These are phyloP conservation scores for Xylaria telfairii DNA, from an alignment of 495 filamentous ascomycete genomes.

Conservation along the genomic window DNA sequence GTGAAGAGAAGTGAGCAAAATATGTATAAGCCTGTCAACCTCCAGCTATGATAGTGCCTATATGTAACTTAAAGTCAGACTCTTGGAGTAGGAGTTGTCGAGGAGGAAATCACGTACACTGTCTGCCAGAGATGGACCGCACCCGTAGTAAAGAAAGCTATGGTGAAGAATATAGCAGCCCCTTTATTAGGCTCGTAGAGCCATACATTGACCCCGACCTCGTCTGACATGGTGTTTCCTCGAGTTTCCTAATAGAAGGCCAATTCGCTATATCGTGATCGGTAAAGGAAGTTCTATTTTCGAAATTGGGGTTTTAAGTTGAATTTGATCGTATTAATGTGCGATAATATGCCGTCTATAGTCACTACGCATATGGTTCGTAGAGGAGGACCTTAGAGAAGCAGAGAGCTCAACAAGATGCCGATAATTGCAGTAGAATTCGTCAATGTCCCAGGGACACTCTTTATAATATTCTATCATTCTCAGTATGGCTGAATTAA, in stretches of 20 bases:
- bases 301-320: neutral
- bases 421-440: neutral
- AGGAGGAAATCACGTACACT: conserved; percentile 51
- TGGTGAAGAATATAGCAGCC: conserved; percentile 69
- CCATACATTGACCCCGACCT: conserved; percentile 63
- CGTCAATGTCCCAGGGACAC: neutral
- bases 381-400: neutral
- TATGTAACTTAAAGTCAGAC: conserved; percentile 54
- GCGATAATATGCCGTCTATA: neutral
- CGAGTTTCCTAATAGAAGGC: too few relatives aligned
- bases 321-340: neutral
- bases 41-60: conserved; percentile 58
- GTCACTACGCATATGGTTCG: neutral
- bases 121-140: conserved; percentile 66
- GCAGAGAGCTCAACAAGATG: neutral
- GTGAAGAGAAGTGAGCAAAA: conserved; percentile 54
- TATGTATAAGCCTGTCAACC: conserved; percentile 45
- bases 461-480: conserved; percentile 21
- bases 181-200: conserved; percentile 79
- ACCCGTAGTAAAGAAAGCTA: conserved; percentile 67
- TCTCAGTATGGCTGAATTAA: neutral
- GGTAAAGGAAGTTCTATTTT: neutral
- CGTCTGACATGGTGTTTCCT: conserved; percentile 42
- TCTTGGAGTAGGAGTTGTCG: neutral
- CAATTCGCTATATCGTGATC: neutral